Evolutionary conservation across 2,329 filamentous ascomycete genomes (phyloP), one percentile per base, ranked within the genome.

Genomic region (Epichloe amarillans): DNA sequence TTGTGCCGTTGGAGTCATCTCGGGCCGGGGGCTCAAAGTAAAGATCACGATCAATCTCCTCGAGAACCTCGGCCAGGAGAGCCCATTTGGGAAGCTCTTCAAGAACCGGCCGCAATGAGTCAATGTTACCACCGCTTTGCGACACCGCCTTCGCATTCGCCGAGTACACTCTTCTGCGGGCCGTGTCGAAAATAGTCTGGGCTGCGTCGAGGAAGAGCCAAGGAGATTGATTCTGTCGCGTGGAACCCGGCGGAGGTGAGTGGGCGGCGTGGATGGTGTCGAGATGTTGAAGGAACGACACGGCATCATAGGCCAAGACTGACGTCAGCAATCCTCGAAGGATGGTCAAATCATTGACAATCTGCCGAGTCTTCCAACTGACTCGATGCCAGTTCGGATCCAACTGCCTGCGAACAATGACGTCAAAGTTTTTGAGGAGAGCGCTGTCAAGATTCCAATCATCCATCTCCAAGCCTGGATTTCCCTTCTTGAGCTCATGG

Each of bases 331-430:
- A 84, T 21, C 81, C 82, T 52, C 91, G 80, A 38, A 98, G 74
- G 17, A 95, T 82, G 0, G 84, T 85, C 58, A 98, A 67, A 63
- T 97, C 93, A 60, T 83, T 85, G 51, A 95, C 91, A 58, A 98
- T 95, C 67, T 96, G 90, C 60, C 86, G 88, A 2, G 91, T 97
- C 67, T 93, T 89, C 76, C 87, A 95, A 65, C 86, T 96, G 48
- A 95, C 87, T 50, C 93, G 82, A 70, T 98, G 93, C 93, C 93
- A 98, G 52, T 97, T 90, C 4, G 91, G 90, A 62, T 97, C 90
- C 17, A 98, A 72, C 66, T 98, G 93, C 52, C 90, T 79, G 54
- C 91, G 79, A 47, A 98, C 82, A 50, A 90, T 84, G 53, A 86
- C 74, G 64, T 97, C 93, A 64, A 98, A 98, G 60, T 89, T 95